Conservation (phyloP, 805 yeast genomes). For the Starmerella asiatica region DNA sequence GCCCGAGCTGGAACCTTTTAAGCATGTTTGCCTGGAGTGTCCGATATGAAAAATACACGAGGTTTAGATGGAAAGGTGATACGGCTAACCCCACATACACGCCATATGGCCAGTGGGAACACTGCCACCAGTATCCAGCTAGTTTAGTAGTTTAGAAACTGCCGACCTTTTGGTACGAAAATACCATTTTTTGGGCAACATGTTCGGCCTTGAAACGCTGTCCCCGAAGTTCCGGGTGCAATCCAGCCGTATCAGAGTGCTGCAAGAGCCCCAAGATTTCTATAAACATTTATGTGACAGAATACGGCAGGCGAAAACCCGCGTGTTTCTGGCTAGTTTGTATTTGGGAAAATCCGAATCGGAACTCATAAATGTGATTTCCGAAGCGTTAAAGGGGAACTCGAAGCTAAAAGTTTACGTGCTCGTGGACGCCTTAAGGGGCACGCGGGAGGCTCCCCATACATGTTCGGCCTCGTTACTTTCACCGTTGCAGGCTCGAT, state of each 20-base stretch:
- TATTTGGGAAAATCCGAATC: conserved; percentile 74
- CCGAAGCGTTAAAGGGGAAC: conserved; percentile 45
- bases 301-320: conserved; percentile 44
- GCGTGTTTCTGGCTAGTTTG: conserved; percentile 71
- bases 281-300: conserved; percentile 48
- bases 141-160: too few relatives aligned
- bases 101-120: too few relatives aligned
- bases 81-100: not conserved
- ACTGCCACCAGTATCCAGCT: too few relatives aligned
- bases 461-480: conserved; percentile 65
- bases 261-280: conserved; percentile 47
- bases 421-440: conserved; percentile 75
- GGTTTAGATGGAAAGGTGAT: not conserved
- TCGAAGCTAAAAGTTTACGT: conserved; percentile 55
- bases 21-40: not conserved
- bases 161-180: too few relatives aligned
- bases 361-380: conserved; percentile 55
- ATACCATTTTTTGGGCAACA: too few relatives aligned
- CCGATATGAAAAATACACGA: not conserved
- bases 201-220: conserved; percentile 14
- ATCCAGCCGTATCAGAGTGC: conserved; percentile 13
- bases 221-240: conserved; percentile 21
- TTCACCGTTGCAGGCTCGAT: conserved; percentile 48
- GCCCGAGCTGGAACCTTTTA: not conserved
- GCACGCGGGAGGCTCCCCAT: conserved; percentile 83